Evolutionary conservation across 2,329 filamentous ascomycete genomes (phyloP).

Genomic region (Talaromyces rugulosus): DNA sequence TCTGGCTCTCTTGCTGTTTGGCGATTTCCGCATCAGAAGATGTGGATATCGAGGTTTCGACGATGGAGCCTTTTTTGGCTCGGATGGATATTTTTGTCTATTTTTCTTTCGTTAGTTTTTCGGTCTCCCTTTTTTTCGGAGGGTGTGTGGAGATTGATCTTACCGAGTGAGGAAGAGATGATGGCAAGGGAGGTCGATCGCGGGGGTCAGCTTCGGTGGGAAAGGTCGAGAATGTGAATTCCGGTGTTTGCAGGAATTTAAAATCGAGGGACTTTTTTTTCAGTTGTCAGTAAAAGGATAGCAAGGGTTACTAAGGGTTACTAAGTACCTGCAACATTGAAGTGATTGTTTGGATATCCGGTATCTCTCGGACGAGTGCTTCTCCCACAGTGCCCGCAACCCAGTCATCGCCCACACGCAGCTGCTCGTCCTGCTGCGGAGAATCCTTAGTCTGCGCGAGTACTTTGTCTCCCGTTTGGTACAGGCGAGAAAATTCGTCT

Average conservation of each 20-base stretch:
- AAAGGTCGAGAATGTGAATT: slow-evolving; percentile 67
- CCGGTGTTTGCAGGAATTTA: slow-evolving; percentile 82
- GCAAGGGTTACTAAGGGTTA: too few relatives aligned
- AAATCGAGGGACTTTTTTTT: slow-evolving; percentile 49
- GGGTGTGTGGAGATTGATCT: slow-evolving; percentile 16
- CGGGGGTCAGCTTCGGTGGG: slow-evolving; percentile 57
- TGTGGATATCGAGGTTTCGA: slow-evolving; percentile 36
- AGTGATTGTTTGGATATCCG: slow-evolving; percentile 59
- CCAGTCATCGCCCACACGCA: slow-evolving; percentile 31
- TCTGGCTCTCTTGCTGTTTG: slow-evolving; percentile 25
- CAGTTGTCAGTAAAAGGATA: background rate
- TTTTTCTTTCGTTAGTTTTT: slow-evolving; percentile 1
- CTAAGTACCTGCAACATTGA: slow-evolving; percentile 48
- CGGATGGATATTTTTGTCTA: slow-evolving; percentile 41
- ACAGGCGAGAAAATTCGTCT: slow-evolving; percentile 64
- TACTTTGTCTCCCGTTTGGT: slow-evolving; percentile 45
- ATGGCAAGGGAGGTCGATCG: slow-evolving; percentile 49
- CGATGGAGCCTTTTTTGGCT: slow-evolving; percentile 37
- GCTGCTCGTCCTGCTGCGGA: slow-evolving; percentile 28
- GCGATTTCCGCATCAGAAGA: slow-evolving; percentile 29
- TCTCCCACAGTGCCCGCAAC: slow-evolving; percentile 50
- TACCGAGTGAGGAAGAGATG: slow-evolving; percentile 46
- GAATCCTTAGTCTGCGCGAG: slow-evolving; percentile 29
- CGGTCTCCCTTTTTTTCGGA: background rate
- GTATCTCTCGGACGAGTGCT: slow-evolving; percentile 39